These are phyloP conservation scores for Podosphaera fusca DNA, from an alignment of 2,329 filamentous ascomycete genomes.

Conservation along the genomic window DNA sequence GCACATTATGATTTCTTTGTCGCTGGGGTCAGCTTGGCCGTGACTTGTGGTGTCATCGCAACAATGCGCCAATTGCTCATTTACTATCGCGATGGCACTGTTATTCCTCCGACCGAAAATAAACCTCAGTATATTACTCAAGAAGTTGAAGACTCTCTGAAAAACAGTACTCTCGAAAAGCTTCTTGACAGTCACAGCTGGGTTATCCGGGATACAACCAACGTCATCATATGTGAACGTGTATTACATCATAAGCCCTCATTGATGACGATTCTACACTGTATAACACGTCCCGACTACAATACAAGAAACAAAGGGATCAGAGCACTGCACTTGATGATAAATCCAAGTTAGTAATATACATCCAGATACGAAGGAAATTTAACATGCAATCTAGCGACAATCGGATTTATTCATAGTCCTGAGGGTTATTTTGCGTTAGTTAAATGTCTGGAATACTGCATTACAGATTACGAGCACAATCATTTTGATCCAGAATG, in stretches of 20 bases:
- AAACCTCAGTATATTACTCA: constrained; percentile 54
- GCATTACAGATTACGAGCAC: constrained; percentile 25
- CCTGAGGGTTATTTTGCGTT: constrained; percentile 22
- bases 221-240: constrained; percentile 31
- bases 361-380: background rate
- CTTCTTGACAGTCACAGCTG: constrained; percentile 49
- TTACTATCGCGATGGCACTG: constrained; percentile 37
- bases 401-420: constrained; percentile 10
- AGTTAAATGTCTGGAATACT: constrained; percentile 35
- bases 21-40: constrained; percentile 19
- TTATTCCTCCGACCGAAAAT: constrained; percentile 39
- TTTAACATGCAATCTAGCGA: constrained; percentile 6
- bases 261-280: constrained; percentile 28
- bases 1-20: constrained; percentile 8
- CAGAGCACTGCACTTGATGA: constrained; percentile 31
- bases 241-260: constrained; percentile 33
- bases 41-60: constrained; percentile 33
- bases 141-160: constrained; percentile 49
- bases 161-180: constrained; percentile 40
- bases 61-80: constrained; percentile 34
- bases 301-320: constrained; percentile 33
- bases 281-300: constrained; percentile 34
- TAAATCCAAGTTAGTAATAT: constrained; percentile 21
- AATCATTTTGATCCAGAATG: constrained; percentile 31
- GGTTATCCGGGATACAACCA: constrained; percentile 45